Evolutionary conservation across 495 filamentous ascomycete species (phyloP), one percentile per base, ranked within the genome.

Genomic region (Neurospora sp.): DNA sequence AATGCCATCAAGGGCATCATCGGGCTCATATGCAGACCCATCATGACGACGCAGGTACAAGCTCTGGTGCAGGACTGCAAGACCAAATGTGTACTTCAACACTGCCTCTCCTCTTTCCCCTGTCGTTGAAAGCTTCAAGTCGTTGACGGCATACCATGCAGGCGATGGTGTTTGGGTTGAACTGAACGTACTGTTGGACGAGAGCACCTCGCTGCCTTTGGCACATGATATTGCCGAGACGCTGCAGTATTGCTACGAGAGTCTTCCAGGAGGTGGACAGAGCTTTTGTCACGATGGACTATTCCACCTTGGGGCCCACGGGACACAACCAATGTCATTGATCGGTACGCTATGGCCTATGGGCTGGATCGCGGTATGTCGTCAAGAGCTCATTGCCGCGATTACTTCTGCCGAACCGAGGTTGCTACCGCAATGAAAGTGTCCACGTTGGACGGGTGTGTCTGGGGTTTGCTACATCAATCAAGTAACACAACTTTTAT

Each of bases 71-170:
- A 87, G 77, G 81, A 81, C 72, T 87, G 84, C 79, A 76, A 87
- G 75, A 86, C 85, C 85, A 0, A 84, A 86, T 73, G 84, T 87
- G 39, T 81, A 82, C 70, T 87, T 86, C 80, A 86, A 87, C 77
- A 83, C 82, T 0, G 78, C 83, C n/a, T 87, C 79, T 87, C 20
- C 75, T 83, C 20, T 87, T 75, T 74, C 77, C 12, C 84, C 83
- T 3, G 75, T 87, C 1, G 83, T 86, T 1, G 71, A 81, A 5
- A 83, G 84, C 6, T 85, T 83, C 77, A 87, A 87, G 72, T 76
- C 40, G 27, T 74, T 87, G n/a, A 81, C 79, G 68, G 80, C 81
- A 0, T 87, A 87, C 72, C 83, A 87, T 75, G 79, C 80, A 14
- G 83, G 85, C 10, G 85, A 87, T 75, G 83, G 85, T 9, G 79